These are phyloP conservation scores for Ophiostoma fasciatum DNA, from an alignment of 2,329 filamentous ascomycete genomes.

Conservation along the genomic window DNA sequence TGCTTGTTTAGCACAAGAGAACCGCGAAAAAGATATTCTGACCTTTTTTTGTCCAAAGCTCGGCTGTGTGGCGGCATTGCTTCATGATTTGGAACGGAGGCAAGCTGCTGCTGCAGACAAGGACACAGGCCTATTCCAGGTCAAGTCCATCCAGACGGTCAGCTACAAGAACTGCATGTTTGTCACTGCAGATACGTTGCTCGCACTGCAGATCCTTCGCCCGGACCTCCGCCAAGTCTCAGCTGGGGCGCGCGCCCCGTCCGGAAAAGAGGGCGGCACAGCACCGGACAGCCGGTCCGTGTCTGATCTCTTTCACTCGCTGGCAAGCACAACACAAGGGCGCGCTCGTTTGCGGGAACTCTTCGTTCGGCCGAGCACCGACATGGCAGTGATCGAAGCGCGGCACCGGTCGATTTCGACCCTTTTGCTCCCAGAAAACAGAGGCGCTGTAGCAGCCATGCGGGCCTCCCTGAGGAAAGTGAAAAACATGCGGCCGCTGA, in stretches of 20 bases:
- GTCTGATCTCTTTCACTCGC: constrained; percentile 64
- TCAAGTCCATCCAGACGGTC: constrained; percentile 60
- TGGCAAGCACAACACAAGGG: constrained; percentile 68
- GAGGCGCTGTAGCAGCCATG: constrained; percentile 37
- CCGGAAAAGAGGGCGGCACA: constrained; percentile 38
- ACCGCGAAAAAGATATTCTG: too few relatives aligned
- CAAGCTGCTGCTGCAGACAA: constrained; percentile 11
- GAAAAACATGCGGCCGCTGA: constrained; percentile 56
- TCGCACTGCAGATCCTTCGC: constrained; percentile 72
- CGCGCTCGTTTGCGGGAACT: constrained; percentile 58
- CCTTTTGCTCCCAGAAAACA: constrained; percentile 55
- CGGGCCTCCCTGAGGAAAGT: constrained; percentile 50
- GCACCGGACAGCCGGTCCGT: constrained; percentile 68
- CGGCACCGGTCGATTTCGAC: constrained; percentile 55
- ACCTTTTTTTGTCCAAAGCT: constrained; percentile 30
- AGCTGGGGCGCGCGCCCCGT: constrained; percentile 46
- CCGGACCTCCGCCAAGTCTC: constrained; percentile 69
- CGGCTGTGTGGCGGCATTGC: constrained; percentile 73
- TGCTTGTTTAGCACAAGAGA: too few relatives aligned
- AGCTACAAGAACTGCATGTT: constrained; percentile 54
- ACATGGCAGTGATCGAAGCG: constrained; percentile 51
- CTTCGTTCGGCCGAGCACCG: constrained; percentile 64
- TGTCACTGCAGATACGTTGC: constrained; percentile 64
- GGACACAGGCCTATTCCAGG: constrained; percentile 31
- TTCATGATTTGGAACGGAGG: constrained; percentile 63